Base-by-base conservation (phyloP, 352 stramenopile genomes). In the Pythium utonaiense region DNA sequence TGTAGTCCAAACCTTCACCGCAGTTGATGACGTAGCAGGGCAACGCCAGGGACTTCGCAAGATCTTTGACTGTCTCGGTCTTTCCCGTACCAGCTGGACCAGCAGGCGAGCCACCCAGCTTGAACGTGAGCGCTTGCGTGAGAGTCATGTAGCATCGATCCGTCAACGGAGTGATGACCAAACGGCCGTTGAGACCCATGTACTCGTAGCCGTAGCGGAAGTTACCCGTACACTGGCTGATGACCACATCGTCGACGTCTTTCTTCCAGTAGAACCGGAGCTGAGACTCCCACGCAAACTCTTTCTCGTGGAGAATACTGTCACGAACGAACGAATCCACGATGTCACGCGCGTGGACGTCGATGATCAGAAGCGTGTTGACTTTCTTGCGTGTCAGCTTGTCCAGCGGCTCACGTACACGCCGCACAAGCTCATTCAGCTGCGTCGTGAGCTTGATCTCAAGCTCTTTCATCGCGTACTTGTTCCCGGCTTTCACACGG, bases 161-260 rank as follows among this genome's bases (percentile, higher is more conserved):
- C 1, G 91, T 98, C 3, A 98, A 72, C 17, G 91, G 90, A 14
- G 91, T 98, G 74, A 98, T 97, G 34, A 98, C 91, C 2, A 98
- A 74, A 6, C 91, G 78, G 0, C 91, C 90, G 41, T 96, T 97
- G 3, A 97, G 69, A 0, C 91, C 91, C 88, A 97, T 96, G 71
- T 97, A 98, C 82, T 98, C 91, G 73, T 97, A 98, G 33, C 91
- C 91, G 53, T 97, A 98, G 36, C 88, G 85, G 56, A 97, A 97
- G 16, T 75, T 87, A 12, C 89, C 91, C 0, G 91, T 98, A 62
- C 91, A 98, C 67, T 98, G 92, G 19, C 78, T 88, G 50, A 96
- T 96, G 5, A 93, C 81, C 16, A 94, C 84, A 28, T 97, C 86
- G 54, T 96, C 88, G 8, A 96, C 83, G 38, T 96, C 88, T 48